Conservation (phyloP, 306 rosid genomes). For the Cicer chorassanicum region DNA sequence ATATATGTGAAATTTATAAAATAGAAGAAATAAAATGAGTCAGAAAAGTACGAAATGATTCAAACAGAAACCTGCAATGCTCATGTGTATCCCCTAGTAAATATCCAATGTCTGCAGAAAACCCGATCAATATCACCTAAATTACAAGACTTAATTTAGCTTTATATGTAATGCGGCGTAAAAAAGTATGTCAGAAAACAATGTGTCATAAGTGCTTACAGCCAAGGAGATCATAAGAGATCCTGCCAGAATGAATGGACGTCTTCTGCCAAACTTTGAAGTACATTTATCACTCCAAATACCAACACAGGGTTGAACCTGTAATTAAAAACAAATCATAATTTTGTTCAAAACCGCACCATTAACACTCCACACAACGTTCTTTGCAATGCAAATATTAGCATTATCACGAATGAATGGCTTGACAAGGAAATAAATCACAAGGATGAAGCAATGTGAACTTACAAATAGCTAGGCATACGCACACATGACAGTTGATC, state of each 20-base stretch:
- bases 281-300: constrained; percentile 98
- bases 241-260: constrained; percentile 96
- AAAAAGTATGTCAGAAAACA: constrained; percentile 29
- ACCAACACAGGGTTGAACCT: constrained; percentile 59
- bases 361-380: constrained; percentile 7
- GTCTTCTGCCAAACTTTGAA: constrained; percentile 90
- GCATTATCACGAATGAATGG: not conserved
- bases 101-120: constrained; percentile 97
- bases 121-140: constrained; percentile 92
- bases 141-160: constrained; percentile 61
- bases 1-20: constrained; percentile 20
- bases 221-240: constrained; percentile 81
- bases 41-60: constrained; percentile 46
- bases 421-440: constrained; percentile 5
- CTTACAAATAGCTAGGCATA: not conserved
- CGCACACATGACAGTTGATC: not conserved
- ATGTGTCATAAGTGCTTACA: constrained; percentile 57
- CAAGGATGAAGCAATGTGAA: constrained; percentile 15
- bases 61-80: constrained; percentile 84
- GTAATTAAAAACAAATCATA: constrained; percentile 8
- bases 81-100: constrained; percentile 83
- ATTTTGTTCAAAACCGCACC: not conserved
- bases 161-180: constrained; percentile 14
- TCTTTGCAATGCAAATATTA: not conserved
- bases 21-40: constrained; percentile 20